Evolutionary conservation across 2,329 filamentous ascomycete genomes (phyloP), one percentile per base, ranked within the genome.

Genomic region (Coniella lustricola): DNA sequence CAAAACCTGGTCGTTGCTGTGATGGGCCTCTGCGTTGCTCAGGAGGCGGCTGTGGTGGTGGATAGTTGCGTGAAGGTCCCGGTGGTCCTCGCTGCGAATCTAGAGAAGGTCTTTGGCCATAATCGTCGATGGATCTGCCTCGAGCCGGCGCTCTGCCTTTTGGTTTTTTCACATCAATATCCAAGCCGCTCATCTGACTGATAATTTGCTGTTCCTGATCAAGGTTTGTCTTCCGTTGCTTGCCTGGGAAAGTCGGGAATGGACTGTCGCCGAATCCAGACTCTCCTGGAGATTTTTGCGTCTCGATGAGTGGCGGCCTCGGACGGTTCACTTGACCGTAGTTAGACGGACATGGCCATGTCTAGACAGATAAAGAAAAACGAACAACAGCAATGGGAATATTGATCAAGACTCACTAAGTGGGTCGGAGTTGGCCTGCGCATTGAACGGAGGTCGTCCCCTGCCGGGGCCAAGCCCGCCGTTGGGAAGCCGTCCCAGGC

Each of bases 221-320:
- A 10, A 67, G 53, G 45, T 71, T 69, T 3, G 64, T 62, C 55
- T 60, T 65, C 39, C 63, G 62, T 7, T 62, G 57, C 36, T 64
- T 64, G n/a, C 70, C 69, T 1, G 69, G 70, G 39, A 72, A 70
- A 1, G 64, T 57, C 1, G 70, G 69, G 52, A 70, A 73, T 4
- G 69, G 59, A 46, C 69, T 64, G n/a, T 65, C 64, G 13, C 64
- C 65, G 41, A 67, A 68, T 36, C 67, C 66, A 53, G 58, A 57
- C 17, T 68, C 39, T 47, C 44, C 48, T 53, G 51, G 48, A 35
- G 51, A 53, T 50, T 48, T 48, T 42, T 31, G 44, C 36, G 44
- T 42, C 39, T 46, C 20, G 14, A 50, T 31, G 32, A 63, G 62
- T 44, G 61, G 60, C 32, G 59, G 62, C 35, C 60, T 60, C 33